Conservation (phyloP, 495 filamentous ascomycete species). For the Mycothermus thermophilus region DNA sequence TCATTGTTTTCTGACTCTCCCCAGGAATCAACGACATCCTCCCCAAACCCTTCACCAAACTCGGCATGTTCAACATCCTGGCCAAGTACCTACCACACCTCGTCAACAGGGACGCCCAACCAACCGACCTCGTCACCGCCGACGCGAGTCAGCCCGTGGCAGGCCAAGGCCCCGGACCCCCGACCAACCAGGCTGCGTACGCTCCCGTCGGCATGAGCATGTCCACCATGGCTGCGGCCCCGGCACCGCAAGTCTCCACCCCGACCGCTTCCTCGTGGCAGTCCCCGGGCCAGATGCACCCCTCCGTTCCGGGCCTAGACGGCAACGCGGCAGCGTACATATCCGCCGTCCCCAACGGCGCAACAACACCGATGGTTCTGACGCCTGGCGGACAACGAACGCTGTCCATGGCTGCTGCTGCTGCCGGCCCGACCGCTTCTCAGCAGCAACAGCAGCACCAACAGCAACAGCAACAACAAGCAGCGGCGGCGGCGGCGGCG, state of each 20-base stretch:
- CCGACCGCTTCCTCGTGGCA: conserved; percentile 59
- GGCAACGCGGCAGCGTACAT: too few relatives aligned
- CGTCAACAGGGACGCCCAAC: conserved; percentile 35
- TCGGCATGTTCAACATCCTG: conserved; percentile 80
- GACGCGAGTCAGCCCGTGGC: conserved; percentile 6
- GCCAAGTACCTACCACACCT: conserved; percentile 78
- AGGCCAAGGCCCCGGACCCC: conserved; percentile 10
- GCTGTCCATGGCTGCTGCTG: too few relatives aligned
- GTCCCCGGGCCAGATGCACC: conserved; percentile 53
- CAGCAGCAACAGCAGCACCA: too few relatives aligned
- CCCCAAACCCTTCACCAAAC: conserved; percentile 93
- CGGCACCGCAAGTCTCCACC: conserved; percentile 33
- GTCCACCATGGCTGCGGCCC: conserved; percentile 15
- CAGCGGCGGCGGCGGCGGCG: too few relatives aligned
- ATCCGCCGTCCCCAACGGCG: too few relatives aligned
- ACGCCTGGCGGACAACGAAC: too few relatives aligned
- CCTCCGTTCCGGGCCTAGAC: too few relatives aligned
- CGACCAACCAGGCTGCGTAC: conserved; percentile 5
- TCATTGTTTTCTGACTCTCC: conserved; percentile 9
- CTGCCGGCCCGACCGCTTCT: too few relatives aligned
- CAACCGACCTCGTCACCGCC: conserved; percentile 5
- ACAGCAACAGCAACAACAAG: too few relatives aligned
- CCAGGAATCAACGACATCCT: conserved; percentile 98
- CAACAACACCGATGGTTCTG: too few relatives aligned
- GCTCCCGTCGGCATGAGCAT: conserved; percentile 4